Evolutionary conservation across 2,329 filamentous ascomycete genomes (phyloP).

Genomic region (Penicillium griseofulvum): DNA sequence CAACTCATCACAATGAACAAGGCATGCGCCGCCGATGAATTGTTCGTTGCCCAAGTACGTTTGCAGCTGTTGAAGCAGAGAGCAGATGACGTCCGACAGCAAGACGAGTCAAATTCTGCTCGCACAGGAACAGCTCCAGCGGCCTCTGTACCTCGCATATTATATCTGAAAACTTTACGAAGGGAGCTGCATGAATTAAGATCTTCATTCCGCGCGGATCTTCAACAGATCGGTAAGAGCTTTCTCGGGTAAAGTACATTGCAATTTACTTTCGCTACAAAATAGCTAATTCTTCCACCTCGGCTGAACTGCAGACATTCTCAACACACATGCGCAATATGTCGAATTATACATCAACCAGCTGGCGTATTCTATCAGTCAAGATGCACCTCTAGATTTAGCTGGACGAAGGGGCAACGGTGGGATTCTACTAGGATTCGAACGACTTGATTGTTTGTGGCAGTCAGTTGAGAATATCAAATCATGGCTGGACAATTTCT

Average conservation of each 20-base stretch:
- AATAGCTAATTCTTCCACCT: not conserved
- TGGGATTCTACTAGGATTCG: constrained; percentile 21
- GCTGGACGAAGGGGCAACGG: constrained; percentile 9
- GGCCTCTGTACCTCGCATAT: constrained; percentile 14
- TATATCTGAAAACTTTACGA: constrained; percentile 34
- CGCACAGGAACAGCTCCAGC: constrained; percentile 6
- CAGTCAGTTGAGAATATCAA: constrained; percentile 35
- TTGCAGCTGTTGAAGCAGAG: constrained; percentile 37
- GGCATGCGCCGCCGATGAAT: constrained; percentile 27
- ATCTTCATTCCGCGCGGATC: constrained; percentile 24
- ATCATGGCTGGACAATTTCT: constrained; percentile 34
- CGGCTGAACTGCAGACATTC: constrained; percentile 21
- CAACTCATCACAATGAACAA: constrained; percentile 26
- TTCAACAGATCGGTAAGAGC: constrained; percentile 23
- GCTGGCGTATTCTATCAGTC: constrained; percentile 26
- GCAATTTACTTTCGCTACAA: not conserved
- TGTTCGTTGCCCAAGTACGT: constrained; percentile 37
- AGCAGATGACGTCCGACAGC: constrained; percentile 31
- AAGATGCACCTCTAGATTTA: constrained; percentile 8
- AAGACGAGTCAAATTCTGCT: constrained; percentile 23
- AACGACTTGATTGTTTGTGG: constrained; percentile 37
- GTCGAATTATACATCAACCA: constrained; percentile 30
- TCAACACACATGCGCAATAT: constrained; percentile 29
- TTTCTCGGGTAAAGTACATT: not conserved
- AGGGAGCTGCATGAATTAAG: constrained; percentile 34